Evolutionary conservation across 139 green algal genomes (phyloP).

Genomic region (Closterium sp.): DNA sequence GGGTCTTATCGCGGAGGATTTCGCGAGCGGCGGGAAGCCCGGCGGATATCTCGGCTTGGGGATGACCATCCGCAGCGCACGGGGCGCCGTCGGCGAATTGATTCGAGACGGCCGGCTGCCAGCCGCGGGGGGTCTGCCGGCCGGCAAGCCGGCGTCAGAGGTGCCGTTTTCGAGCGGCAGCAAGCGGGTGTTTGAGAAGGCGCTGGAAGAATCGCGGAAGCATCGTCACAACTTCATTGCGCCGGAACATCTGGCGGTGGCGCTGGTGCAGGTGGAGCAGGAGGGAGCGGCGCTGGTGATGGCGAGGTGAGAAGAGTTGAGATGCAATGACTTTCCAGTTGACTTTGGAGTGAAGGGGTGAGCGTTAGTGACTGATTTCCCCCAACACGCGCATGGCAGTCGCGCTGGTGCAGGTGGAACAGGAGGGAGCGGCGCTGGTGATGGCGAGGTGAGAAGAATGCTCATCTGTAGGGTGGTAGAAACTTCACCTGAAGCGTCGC

Average conservation of each 20-base stretch:
- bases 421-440: constrained; percentile 27
- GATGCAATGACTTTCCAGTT: too few species aligned
- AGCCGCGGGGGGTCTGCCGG: background rate
- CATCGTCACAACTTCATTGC: constrained; percentile 82
- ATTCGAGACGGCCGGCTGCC: background rate
- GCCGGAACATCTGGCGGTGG: constrained; percentile 87
- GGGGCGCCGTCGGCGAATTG: constrained; percentile 43
- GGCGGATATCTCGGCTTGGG: constrained; percentile 49
- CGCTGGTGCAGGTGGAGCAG: constrained; percentile 62
- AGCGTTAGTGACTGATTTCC: too few species aligned
- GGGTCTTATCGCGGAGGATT: constrained; percentile 78
- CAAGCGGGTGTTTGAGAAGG: constrained; percentile 79
- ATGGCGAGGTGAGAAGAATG: constrained; percentile 43
- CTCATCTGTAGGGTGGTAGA: too few species aligned
- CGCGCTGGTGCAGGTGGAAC: constrained; percentile 64
- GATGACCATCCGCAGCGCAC: constrained; percentile 62
- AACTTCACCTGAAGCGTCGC: too few species aligned
- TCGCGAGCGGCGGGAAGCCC: constrained; percentile 19
- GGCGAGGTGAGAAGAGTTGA: constrained; percentile 39
- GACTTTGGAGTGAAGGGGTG: too few species aligned
- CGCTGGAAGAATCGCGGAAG: constrained; percentile 77
- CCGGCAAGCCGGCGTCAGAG: constrained; percentile 44
- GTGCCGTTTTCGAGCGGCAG: constrained; percentile 75
- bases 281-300: constrained; percentile 28
- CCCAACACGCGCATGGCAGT: constrained; percentile 67